Percentiles rank a stretch among this genome's conserved stretches.
phyloP scores from a whole-genome alignment of 2,329 filamentous ascomycete genomes.

The Colletotrichum ledebouriae region DNA sequence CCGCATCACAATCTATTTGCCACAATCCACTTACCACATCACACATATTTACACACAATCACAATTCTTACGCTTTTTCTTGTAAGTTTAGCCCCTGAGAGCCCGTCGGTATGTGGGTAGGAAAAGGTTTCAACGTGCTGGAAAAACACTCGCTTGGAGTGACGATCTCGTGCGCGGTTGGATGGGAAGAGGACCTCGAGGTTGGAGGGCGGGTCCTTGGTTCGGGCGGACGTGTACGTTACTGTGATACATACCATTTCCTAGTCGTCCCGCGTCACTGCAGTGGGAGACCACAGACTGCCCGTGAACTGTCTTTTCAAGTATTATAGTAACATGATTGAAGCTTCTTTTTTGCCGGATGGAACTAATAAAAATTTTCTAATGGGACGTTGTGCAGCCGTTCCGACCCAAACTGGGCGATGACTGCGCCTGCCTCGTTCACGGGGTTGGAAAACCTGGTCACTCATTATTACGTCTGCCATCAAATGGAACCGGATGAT shows the following conservation, averaged over 20 bases:
- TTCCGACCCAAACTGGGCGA: too few species aligned
- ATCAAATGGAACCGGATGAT: too few species aligned
- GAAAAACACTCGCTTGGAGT: conserved; percentile 34
- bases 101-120: not conserved
- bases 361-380: too few species aligned
- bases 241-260: conserved; percentile 40
- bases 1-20: not conserved
- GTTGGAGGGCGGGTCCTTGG: conserved; percentile 1
- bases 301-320: conserved; percentile 2
- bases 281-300: not conserved
- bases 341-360: too few species aligned
- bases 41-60: conserved; percentile 6
- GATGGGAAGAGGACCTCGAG: not conserved
- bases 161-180: not conserved
- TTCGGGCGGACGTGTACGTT: conserved; percentile 26
- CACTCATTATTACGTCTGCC: too few species aligned
- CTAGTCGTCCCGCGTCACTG: not conserved
- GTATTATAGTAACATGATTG: too few species aligned
- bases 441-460: too few species aligned
- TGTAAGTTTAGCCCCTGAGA: conserved; percentile 29
- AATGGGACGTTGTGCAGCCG: too few species aligned
- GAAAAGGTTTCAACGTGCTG: conserved; percentile 18
- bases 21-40: conserved; percentile 1
- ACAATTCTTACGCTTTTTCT: conserved; percentile 13
- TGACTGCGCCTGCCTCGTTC: too few species aligned